Conservation (phyloP, 2,329 filamentous ascomycete species). For the Aspergillus novoparasiticus region DNA sequence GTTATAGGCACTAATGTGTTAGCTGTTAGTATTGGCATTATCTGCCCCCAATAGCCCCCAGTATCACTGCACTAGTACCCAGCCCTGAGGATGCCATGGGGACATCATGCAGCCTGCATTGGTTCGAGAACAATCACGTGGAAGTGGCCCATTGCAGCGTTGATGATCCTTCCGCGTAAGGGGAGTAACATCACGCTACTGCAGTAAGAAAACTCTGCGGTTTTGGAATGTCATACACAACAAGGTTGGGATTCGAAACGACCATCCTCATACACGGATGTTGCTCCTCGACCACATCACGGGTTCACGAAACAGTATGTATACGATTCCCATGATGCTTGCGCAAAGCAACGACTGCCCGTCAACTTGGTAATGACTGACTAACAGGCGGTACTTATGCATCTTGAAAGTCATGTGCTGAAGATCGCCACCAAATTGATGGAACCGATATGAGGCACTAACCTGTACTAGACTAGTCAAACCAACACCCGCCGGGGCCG, state of each 20-base stretch:
- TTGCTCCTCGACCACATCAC: neutral
- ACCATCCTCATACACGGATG: neutral
- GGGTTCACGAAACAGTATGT: neutral
- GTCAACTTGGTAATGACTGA: neutral
- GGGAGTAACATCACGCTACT: neutral
- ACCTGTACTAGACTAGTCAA: neutral
- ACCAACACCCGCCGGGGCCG: neutral
- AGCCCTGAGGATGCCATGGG: neutral
- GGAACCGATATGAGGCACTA: neutral
- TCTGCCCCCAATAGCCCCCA: neutral
- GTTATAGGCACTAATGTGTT: neutral
- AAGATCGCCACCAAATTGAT: neutral
- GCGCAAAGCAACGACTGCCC: neutral
- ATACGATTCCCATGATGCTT: neutral
- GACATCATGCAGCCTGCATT: neutral
- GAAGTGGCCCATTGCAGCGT: neutral
- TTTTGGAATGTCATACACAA: neutral
- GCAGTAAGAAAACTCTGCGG: neutral
- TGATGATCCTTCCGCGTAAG: neutral
- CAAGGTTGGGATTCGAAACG: neutral
- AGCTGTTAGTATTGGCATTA: neutral
- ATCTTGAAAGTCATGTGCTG: neutral
- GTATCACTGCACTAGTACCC: neutral
- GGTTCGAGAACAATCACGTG: slow-evolving; percentile 1
- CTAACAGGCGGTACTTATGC: neutral